Evolutionary conservation across 768 basidiomycete genomes (phyloP).

Genomic region (Panaeolus cyanescens): DNA sequence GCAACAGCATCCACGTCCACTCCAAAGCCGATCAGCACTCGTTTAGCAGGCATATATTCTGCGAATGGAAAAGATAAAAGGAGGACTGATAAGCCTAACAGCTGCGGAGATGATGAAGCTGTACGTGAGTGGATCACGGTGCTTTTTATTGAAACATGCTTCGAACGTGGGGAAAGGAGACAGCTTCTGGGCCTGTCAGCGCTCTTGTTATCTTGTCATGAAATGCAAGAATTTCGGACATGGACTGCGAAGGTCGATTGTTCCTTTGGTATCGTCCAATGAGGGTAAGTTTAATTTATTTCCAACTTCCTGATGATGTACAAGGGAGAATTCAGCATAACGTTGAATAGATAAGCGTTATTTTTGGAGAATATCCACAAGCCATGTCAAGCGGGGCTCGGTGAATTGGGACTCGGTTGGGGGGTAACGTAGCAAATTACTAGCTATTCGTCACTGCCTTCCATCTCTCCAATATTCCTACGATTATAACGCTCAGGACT

Average conservation of each 20-base stretch:
- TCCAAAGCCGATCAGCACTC: constrained; percentile 60
- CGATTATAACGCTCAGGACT: not conserved
- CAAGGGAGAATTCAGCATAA: not conserved
- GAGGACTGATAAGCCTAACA: not conserved
- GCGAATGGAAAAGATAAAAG: not conserved
- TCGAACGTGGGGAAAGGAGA: not conserved
- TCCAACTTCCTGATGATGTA: not conserved
- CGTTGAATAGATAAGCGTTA: not conserved
- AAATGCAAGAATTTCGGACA: not conserved
- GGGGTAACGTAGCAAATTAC: too few relatives aligned
- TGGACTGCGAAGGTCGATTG: not conserved
- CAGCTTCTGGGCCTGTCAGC: not conserved
- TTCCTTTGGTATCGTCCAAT: not conserved
- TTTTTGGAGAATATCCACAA: not conserved
- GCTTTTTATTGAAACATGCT: not conserved
- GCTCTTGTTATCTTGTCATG: not conserved
- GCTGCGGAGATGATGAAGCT: not conserved
- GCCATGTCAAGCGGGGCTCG: not conserved
- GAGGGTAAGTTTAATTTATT: not conserved
- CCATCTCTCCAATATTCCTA: not conserved
- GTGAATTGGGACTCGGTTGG: not conserved
- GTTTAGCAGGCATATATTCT: constrained; percentile 49
- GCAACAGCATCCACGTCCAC: constrained; percentile 80
- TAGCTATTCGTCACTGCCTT: not conserved
- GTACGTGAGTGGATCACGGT: not conserved